A percentile compares a stretch with the other conserved stretches of the same genome.
These are phyloP conservation scores for Beauveria varroae DNA, from an alignment of 2,329 filamentous ascomycete genomes.

Conservation along the genomic window DNA sequence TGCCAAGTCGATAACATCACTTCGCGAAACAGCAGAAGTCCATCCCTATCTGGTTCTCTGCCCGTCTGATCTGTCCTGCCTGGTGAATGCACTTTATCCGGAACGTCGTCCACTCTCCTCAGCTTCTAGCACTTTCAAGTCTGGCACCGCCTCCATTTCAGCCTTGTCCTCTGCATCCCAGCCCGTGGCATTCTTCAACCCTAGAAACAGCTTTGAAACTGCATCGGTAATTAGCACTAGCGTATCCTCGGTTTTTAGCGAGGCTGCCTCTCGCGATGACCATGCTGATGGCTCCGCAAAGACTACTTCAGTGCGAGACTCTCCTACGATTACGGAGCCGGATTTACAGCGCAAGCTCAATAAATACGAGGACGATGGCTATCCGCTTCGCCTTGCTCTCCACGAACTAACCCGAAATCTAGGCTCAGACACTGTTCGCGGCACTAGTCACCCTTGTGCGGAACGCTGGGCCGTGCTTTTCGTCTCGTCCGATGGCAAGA, in stretches of 20 bases:
- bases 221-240: slow-evolving; percentile 66
- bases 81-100: slow-evolving; percentile 80
- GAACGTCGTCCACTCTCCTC: slow-evolving; percentile 59
- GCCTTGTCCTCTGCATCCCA: slow-evolving; percentile 63
- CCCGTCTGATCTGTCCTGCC: slow-evolving; percentile 68
- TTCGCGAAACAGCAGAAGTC: slow-evolving; percentile 69
- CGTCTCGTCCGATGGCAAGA: slow-evolving; percentile 64
- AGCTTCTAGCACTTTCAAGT: slow-evolving; percentile 55
- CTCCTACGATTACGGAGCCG: slow-evolving; percentile 41
- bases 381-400: slow-evolving; percentile 57
- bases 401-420: slow-evolving; percentile 64
- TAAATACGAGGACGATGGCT: slow-evolving; percentile 57
- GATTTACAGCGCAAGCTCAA: slow-evolving; percentile 35
- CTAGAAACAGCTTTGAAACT: slow-evolving; percentile 53
- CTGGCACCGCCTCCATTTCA: slow-evolving; percentile 58
- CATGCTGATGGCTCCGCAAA: slow-evolving; percentile 48
- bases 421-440: slow-evolving; percentile 56
- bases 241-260: slow-evolving; percentile 64
- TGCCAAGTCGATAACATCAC: slow-evolving; percentile 63
- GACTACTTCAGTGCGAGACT: slow-evolving; percentile 46
- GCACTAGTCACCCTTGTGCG: slow-evolving; percentile 68
- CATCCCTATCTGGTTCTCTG: slow-evolving; percentile 75
- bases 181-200: slow-evolving; percentile 54
- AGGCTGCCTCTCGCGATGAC: slow-evolving; percentile 57
- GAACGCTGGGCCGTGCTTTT: slow-evolving; percentile 81